phyloP scores from a whole-genome alignment of 805 yeast genomes.

The Kluyveromyces lactis region DNA sequence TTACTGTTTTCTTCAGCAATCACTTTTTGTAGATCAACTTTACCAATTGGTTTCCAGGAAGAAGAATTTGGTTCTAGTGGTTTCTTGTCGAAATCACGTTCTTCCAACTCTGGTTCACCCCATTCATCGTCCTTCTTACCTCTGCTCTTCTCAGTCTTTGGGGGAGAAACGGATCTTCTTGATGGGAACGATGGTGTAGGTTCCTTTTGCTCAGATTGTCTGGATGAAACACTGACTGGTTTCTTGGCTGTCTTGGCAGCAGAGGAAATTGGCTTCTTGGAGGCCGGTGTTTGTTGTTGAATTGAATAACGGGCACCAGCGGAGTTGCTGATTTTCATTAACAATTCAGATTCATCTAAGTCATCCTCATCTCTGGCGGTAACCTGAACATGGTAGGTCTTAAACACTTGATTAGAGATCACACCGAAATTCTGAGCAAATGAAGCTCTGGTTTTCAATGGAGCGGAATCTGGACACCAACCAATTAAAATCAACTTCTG shows the following conservation, averaged over 20 bases:
- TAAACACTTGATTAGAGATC: conserved; percentile 51
- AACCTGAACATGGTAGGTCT: conserved; percentile 90
- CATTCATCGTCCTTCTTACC: conserved; percentile 31
- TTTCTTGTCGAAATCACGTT: conserved; percentile 41
- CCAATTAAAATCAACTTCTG: conserved; percentile 78
- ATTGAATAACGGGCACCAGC: conserved; percentile 92
- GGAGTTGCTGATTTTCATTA: conserved; percentile 75
- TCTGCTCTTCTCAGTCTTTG: not conserved
- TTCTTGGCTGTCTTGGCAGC: conserved; percentile 2
- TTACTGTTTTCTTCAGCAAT: conserved; percentile 36
- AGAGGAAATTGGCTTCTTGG: conserved; percentile 6
- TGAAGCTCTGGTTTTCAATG: conserved; percentile 64
- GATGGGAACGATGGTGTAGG: conserved; percentile 4
- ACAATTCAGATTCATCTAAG: conserved; percentile 66
- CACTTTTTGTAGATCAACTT: conserved; percentile 41
- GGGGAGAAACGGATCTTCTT: conserved; percentile 11
- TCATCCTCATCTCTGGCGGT: conserved; percentile 95
- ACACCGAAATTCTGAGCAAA: conserved; percentile 73
- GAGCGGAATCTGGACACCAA: conserved; percentile 97
- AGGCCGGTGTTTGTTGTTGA: conserved; percentile 29
- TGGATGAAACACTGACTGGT: conserved; percentile 13
- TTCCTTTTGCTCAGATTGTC: conserved; percentile 5
- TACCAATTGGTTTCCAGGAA: conserved; percentile 55
- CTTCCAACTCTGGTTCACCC: conserved; percentile 39
- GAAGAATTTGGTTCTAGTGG: conserved; percentile 37